Evolutionary conservation across 495 filamentous ascomycete genomes (phyloP).

Genomic region (Lepraria neglecta): DNA sequence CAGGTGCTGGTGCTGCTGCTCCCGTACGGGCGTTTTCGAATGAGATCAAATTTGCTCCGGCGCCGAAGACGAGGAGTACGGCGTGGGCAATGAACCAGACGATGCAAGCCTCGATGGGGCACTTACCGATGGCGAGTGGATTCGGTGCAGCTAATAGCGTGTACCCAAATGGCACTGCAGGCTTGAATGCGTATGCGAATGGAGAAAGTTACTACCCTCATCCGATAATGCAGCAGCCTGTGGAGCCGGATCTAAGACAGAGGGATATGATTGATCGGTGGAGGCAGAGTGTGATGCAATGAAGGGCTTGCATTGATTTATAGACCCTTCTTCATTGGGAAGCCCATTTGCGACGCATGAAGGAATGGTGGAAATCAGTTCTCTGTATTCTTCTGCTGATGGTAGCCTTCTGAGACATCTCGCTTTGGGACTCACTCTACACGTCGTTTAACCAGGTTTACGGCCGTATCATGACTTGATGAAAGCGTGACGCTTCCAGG

Average conservation of each 20-base stretch:
- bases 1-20: constrained; percentile 20
- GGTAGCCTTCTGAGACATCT: too few relatives aligned
- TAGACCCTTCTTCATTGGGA: neutral
- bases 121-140: constrained; percentile 27
- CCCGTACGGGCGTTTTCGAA: constrained; percentile 18
- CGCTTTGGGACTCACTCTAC: too few relatives aligned
- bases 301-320: constrained; percentile 1
- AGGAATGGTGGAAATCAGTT: too few relatives aligned
- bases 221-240: constrained; percentile 25
- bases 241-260: constrained; percentile 49
- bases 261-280: constrained; percentile 82
- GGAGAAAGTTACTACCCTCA: constrained; percentile 27
- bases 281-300: constrained; percentile 72
- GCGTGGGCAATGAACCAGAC: constrained; percentile 25
- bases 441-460: too few relatives aligned
- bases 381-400: too few relatives aligned
- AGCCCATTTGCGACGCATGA: too few relatives aligned
- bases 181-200: constrained; percentile 33
- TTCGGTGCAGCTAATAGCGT: constrained; percentile 14
- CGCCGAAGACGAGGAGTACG: constrained; percentile 24
- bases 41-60: constrained; percentile 24
- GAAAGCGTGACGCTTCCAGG: too few relatives aligned
- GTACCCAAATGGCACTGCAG: constrained; percentile 28
- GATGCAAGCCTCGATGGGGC: constrained; percentile 21
- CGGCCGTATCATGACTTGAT: too few relatives aligned